Conservation (phyloP, 257 asterid species). For the Leptodermis oblonga region DNA sequence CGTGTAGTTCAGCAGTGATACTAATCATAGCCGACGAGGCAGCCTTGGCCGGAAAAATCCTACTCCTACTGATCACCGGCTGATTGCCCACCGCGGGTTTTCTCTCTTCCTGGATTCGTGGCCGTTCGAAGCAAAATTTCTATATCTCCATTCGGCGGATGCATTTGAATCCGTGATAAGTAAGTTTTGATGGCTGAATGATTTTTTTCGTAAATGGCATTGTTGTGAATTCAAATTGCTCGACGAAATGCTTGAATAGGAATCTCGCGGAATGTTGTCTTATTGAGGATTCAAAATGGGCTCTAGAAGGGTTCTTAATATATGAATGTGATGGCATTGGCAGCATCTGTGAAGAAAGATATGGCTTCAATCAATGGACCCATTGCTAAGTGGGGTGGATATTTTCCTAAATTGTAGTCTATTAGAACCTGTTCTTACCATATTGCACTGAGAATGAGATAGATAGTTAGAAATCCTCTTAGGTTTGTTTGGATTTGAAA, state of each 20-base stretch:
- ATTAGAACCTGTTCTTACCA: no score
- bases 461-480: not conserved
- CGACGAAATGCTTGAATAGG: slow-evolving; percentile 12
- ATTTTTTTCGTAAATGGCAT: no score
- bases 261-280: no score
- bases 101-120: not conserved
- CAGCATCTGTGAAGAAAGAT: not conserved
- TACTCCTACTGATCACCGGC: not conserved
- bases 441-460: no score
- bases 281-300: not conserved
- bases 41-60: no score
- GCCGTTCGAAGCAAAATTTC: not conserved
- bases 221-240: not conserved
- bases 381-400: not conserved
- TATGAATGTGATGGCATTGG: not conserved
- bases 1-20: no score
- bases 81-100: not conserved
- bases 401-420: no score
- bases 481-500: not conserved
- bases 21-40: no score
- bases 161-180: not conserved
- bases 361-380: not conserved
- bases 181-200: not conserved
- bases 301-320: not conserved
- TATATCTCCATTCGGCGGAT: not conserved